These are phyloP conservation scores for Xylaria arbuscula DNA, from an alignment of 2,329 filamentous ascomycete genomes.

Conservation along the genomic window DNA sequence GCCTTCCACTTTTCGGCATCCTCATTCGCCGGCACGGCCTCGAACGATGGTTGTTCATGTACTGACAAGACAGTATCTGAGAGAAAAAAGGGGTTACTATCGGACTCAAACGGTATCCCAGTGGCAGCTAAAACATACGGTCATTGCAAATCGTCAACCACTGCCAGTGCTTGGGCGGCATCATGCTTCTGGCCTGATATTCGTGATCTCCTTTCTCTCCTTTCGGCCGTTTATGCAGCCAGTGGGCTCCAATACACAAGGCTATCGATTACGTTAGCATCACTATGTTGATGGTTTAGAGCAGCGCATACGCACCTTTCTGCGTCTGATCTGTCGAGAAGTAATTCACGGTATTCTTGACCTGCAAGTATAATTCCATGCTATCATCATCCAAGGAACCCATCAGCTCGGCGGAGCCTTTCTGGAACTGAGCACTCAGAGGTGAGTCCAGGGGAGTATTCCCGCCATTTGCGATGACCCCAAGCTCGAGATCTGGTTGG, in stretches of 20 bases:
- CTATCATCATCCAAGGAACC: constrained; percentile 39
- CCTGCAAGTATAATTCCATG: constrained; percentile 61
- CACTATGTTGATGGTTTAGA: neutral
- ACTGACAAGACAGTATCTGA: constrained; percentile 76
- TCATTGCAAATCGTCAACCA: constrained; percentile 78
- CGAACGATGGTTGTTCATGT: constrained; percentile 65
- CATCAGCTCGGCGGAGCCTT: constrained; percentile 23
- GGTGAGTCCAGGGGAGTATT: constrained; percentile 24
- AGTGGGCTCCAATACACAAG: constrained; percentile 78
- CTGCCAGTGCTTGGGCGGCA: constrained; percentile 67
- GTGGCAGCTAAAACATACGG: constrained; percentile 53
- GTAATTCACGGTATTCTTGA: constrained; percentile 80
- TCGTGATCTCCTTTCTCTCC: constrained; percentile 35
- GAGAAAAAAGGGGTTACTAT: constrained; percentile 32
- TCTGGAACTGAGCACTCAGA: constrained; percentile 24
- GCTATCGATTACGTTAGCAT: constrained; percentile 56
- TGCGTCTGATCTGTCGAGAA: constrained; percentile 76
- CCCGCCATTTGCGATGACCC: constrained; percentile 20
- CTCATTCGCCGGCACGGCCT: constrained; percentile 44
- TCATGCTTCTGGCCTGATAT: constrained; percentile 49
- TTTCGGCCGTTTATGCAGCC: constrained; percentile 58
- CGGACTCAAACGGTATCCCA: constrained; percentile 18
- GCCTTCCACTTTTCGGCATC: constrained; percentile 41
- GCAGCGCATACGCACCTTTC: constrained; percentile 60
- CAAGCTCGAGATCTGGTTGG: constrained; percentile 42